Conservation (phyloP, 345 rosid genomes). For the Brassica nigra region DNA sequence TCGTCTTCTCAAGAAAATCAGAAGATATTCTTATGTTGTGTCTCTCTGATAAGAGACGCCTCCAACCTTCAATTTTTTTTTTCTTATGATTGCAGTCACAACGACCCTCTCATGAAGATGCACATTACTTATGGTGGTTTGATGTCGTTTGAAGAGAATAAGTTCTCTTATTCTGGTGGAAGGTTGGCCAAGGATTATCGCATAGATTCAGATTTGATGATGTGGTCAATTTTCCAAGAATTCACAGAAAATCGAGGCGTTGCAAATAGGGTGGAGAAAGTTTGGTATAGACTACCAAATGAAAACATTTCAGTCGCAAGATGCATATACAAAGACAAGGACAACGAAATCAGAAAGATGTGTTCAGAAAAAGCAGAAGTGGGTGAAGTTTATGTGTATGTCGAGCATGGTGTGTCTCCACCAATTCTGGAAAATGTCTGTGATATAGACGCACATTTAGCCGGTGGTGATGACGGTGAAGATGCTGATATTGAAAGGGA, state of each 20-base stretch:
- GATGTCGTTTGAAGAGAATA: too few relatives aligned
- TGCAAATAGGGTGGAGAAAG: background rate
- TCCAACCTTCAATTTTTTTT: too few relatives aligned
- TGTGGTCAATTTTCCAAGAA: background rate
- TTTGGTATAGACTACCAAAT: background rate
- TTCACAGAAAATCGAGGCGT: background rate
- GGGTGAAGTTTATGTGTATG: background rate
- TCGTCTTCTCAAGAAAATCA: too few relatives aligned
- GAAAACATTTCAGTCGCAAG: background rate
- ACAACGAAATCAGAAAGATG: background rate
- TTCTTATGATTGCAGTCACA: background rate
- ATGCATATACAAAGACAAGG: background rate
- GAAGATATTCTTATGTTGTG: too few relatives aligned
- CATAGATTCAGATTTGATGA: background rate
- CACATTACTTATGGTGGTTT: too few relatives aligned
- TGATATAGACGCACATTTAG: background rate
- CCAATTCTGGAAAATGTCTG: background rate
- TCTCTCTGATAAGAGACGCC: too few relatives aligned
- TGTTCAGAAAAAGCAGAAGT: background rate
- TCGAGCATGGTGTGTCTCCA: background rate
- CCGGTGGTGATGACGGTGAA: background rate
- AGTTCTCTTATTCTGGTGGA: background rate
- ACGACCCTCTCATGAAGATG: too few relatives aligned
- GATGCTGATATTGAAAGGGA: background rate
- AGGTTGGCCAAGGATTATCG: background rate